Evolutionary conservation across 805 yeast species (phyloP).

Genomic region (Spencermartinsiella europaea): DNA sequence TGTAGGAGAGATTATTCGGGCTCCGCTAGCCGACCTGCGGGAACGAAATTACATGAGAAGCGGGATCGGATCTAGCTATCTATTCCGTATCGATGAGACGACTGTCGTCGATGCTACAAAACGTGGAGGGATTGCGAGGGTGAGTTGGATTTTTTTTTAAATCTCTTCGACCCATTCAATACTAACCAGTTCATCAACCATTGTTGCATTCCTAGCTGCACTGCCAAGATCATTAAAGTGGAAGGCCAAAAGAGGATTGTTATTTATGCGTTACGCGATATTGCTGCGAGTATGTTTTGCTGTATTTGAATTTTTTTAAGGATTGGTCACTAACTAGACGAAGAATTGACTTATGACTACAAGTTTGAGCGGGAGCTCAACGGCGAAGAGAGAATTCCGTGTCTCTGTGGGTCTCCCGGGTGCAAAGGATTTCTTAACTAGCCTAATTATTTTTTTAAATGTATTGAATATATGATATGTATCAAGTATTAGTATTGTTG

Average conservation of each 20-base stretch:
- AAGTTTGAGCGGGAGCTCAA: slow-evolving; percentile 89
- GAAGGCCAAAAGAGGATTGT: slow-evolving; percentile 93
- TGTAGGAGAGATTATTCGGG: slow-evolving; percentile 91
- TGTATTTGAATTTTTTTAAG: neutral
- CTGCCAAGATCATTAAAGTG: slow-evolving; percentile 92
- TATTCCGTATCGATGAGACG: slow-evolving; percentile 88
- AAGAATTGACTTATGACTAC: slow-evolving; percentile 90
- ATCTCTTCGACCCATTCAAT: neutral
- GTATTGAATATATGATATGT: neutral
- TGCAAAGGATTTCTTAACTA: slow-evolving; percentile 85
- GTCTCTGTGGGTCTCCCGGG: slow-evolving; percentile 92
- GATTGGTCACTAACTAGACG: slow-evolving; percentile 23
- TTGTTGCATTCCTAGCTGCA: slow-evolving; percentile 96
- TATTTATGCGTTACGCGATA: slow-evolving; percentile 85
- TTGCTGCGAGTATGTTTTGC: slow-evolving; percentile 64
- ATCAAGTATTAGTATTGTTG: neutral
- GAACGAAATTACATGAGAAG: slow-evolving; percentile 79
- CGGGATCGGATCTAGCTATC: slow-evolving; percentile 92
- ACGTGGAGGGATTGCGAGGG: slow-evolving; percentile 91
- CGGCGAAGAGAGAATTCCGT: slow-evolving; percentile 80
- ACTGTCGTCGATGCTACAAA: slow-evolving; percentile 97
- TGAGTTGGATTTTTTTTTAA: slow-evolving; percentile 6
- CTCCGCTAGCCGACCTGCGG: slow-evolving; percentile 88
- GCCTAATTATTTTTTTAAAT: neutral
- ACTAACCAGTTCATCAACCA: slow-evolving; percentile 69